Evolutionary conservation across 805 yeast genomes (phyloP).

Genomic region (Yamadazyma paraphyllophila): DNA sequence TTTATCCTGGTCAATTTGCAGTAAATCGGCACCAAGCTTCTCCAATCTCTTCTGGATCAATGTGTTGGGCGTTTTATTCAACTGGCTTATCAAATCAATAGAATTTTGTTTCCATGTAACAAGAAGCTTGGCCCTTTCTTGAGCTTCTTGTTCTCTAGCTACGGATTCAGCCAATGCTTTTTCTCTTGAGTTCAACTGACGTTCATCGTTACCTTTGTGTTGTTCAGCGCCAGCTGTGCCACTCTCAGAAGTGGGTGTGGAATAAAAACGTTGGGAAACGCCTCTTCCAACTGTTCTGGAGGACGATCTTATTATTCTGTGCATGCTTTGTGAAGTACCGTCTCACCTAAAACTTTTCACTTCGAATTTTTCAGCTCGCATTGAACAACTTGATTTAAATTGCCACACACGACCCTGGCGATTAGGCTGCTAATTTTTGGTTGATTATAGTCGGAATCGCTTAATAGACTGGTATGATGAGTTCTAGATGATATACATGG

Average conservation of each 20-base stretch:
- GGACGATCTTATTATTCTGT: conserved; percentile 1
- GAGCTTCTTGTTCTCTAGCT: conserved; percentile 43
- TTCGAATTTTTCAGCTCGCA: conserved; percentile 1
- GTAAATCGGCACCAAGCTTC: conserved; percentile 30
- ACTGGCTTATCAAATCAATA: conserved; percentile 24
- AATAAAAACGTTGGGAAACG: neutral
- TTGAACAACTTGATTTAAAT: neutral
- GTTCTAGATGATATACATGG: neutral
- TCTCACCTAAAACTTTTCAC: conserved; percentile 4
- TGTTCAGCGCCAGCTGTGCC: neutral
- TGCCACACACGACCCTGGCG: neutral
- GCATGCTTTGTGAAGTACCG: neutral
- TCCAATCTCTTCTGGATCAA: conserved; percentile 29
- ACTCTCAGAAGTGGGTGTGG: neutral
- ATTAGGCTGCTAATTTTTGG: neutral
- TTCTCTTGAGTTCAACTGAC: conserved; percentile 25
- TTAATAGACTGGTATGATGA: neutral
- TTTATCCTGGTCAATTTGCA: conserved; percentile 27
- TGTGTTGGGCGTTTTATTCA: conserved; percentile 34
- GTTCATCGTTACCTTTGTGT: neutral
- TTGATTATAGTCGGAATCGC: neutral
- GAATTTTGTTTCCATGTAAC: conserved; percentile 31
- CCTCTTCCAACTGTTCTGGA: neutral
- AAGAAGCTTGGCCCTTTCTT: conserved; percentile 31
- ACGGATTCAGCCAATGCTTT: conserved; percentile 42